Base-by-base conservation (phyloP, 2,329 filamentous ascomycete species). In the Aspergillus fumigatus region DNA sequence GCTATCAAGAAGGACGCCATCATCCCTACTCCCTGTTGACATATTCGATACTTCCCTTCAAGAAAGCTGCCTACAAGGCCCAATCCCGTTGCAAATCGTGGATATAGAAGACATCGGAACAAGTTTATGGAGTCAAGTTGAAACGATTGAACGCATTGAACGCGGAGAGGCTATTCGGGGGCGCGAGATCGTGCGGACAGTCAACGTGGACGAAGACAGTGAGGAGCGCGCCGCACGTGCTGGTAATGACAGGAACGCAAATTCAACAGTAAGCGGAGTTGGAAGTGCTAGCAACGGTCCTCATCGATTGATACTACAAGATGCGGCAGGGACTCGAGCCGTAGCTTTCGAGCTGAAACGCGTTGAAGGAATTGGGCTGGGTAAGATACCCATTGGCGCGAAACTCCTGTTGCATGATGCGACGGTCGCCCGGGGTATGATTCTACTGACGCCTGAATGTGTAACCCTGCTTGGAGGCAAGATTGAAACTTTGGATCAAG, bases 71-170 rank as follows among this genome's bases (percentile, higher is more conserved):
- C 76, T 97, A 0, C 59, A 76, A 0, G 80, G 80, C 1, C 83
- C 90, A 32, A 79, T 93, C 0, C 79, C 88, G 3, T 87, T 94
- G 1, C 94, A 97, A 72, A 84, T 97, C 0, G 77, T 96, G 1
- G 92, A 95, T 65, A 80, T 97, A 7, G 88, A 96, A 68, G 92
- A 97, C 68, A 82, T 97, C 21, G 83, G 87, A 2, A 81, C 83
- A 52, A 91, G 88, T 65, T 83, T 88, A 52, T 96, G 92, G 90
- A 88, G 90, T 61, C 91, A 97, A 72, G 83, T 96, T 32, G 91
- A 97, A 71, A 85, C 87, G 35, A 84, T 82, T 45, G 79, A 79
- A 51, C 77, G 80, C 8, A 70, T 82, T 2, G 80, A 84, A 64
- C 74, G 77, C 11, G 74, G 79, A 4, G 77, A 81, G 57, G 75